Percentiles rank a stretch among this genome's conserved stretches.
Conservation (phyloP, 164 flowering plant species). For the Stephania japonica region DNA sequence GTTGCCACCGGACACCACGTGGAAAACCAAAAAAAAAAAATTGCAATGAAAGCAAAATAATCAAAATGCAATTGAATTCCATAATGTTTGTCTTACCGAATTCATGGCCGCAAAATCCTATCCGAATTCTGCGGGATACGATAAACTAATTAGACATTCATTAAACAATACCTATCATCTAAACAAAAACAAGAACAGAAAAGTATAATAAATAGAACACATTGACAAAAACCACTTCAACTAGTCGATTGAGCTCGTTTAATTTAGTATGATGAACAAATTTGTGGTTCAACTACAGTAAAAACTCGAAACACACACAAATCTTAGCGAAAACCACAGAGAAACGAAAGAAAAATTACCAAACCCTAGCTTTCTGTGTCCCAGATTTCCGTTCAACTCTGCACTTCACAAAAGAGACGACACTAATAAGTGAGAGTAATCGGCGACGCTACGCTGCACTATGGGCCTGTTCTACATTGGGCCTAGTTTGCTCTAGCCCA, state of each 20-base stretch:
- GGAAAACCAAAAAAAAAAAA: too few species aligned
- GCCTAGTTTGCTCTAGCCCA: neutral
- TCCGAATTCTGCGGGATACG: neutral
- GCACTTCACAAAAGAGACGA: neutral
- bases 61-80: neutral
- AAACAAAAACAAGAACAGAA: neutral
- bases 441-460: too few species aligned
- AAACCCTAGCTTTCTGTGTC: neutral
- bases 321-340: neutral
- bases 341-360: neutral
- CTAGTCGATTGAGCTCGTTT: neutral
- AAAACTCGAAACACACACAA: neutral
- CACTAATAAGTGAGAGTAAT: neutral
- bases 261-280: neutral
- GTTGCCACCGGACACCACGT: too few species aligned
- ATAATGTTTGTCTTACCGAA: constrained; percentile 1
- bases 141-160: neutral
- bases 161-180: neutral
- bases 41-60: neutral
- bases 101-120: neutral
- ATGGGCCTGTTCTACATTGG: too few species aligned
- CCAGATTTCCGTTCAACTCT: neutral
- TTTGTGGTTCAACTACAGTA: neutral
- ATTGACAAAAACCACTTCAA: neutral
- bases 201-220: too few species aligned